These are phyloP conservation scores for Penicillium macrosclerotiorum DNA, from an alignment of 495 filamentous ascomycete species.

Conservation along the genomic window DNA sequence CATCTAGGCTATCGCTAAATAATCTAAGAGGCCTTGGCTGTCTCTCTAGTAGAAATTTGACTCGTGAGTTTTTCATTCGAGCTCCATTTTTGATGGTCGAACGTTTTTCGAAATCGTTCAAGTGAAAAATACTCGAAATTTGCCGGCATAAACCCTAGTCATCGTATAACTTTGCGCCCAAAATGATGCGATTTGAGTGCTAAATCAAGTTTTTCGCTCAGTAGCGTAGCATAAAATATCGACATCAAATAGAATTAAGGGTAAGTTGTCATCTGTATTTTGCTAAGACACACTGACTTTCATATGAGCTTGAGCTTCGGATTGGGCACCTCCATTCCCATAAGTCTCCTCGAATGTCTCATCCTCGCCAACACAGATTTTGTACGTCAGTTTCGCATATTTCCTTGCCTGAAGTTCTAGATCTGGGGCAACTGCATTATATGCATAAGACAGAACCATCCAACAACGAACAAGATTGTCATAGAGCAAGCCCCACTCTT, in stretches of 20 bases:
- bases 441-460: conserved; percentile 28
- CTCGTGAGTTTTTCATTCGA: not conserved
- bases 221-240: too few species aligned
- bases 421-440: conserved; percentile 25
- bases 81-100: too few species aligned
- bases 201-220: too few species aligned
- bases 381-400: conserved; percentile 37
- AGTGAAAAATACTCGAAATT: too few species aligned
- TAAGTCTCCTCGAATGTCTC: conserved; percentile 33
- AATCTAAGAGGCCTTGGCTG: too few species aligned
- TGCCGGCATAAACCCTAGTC: too few species aligned
- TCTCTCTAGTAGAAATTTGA: not conserved
- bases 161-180: too few species aligned
- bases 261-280: too few species aligned
- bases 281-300: not conserved
- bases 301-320: not conserved
- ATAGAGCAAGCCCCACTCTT: conserved; percentile 38
- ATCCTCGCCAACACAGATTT: conserved; percentile 41
- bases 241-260: too few species aligned
- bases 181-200: too few species aligned
- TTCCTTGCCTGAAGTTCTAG: conserved; percentile 22
- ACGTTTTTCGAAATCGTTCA: too few species aligned
- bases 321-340: not conserved
- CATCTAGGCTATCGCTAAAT: not conserved
- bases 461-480: conserved; percentile 27